Base-by-base conservation (phyloP, 108 stramenopile genomes). In the Stephanodiscus minutulus region DNA sequence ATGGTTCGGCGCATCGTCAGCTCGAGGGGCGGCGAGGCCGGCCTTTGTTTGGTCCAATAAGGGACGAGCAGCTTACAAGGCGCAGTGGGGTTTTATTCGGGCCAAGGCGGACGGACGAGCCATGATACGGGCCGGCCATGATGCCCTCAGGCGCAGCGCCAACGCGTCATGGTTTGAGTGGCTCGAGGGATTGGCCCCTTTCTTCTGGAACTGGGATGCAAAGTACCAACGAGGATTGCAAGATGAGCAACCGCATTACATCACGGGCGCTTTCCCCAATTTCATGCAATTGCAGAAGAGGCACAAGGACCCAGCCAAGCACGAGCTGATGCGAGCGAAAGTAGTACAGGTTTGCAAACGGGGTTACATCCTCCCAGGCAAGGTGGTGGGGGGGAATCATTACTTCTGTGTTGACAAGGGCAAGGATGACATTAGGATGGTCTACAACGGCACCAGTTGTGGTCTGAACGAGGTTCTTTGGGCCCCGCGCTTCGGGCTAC, bases 381-480 rank as follows among this genome's bases (percentile, higher is more conserved):
- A 20, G 21, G 66, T 75, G 1, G 9, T 13, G 6, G 46, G 60
- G 1, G 58, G 74, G 0, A 73, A 43, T 0, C 48, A 68, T 18
- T 73, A 48, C 46, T 86, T 86, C 41, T 64, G 55, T 21, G 82
- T 80, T 0, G 74, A 74, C 5, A 86, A 83, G 57, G 85, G 82
- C 10, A 37, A 37, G 12, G n/a, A 41, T 17, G 79, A 80, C 50
- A 81, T 84, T 29, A 64, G 83, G 8, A 59, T 77, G 57, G 82
- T 52, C 24, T 52, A 52, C 50, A 52, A 52, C 24, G 50, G 50
- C 5, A 24, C 50, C 2, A 24, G 22, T 24, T 52, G 20, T 52
- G 86, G 86, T 0, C 44, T 86, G 18, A 86, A 86, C 55, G 66
- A 58, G 8, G 52, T 59, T 24, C 20, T 86, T 6, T 83, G 56